phyloP scores from a whole-genome alignment of 1,284 basidiomycete species.

The Sanghuangporus baumii region DNA sequence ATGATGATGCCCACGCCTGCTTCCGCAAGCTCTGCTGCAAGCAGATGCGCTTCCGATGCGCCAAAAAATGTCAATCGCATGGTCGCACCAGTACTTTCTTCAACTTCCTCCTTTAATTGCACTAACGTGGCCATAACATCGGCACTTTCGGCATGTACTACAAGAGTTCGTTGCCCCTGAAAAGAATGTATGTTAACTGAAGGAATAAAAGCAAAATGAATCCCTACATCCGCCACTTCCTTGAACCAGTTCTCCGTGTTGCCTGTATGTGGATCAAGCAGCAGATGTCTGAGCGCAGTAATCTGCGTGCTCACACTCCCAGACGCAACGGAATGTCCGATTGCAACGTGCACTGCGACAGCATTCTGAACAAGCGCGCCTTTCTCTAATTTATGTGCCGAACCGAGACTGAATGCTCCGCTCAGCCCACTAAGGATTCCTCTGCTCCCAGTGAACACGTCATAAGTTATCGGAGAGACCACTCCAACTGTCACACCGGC shows the following conservation, averaged over 20 bases:
- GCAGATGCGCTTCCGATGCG: slow-evolving; percentile 67
- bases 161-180: slow-evolving; percentile 48
- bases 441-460: slow-evolving; percentile 23
- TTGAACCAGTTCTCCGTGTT: slow-evolving; percentile 48
- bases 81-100: slow-evolving; percentile 33
- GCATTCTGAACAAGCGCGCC: slow-evolving; percentile 65
- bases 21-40: slow-evolving; percentile 70
- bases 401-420: slow-evolving; percentile 41
- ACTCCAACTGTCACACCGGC: slow-evolving; percentile 56
- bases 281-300: slow-evolving; percentile 47
- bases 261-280: slow-evolving; percentile 44
- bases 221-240: slow-evolving; percentile 37
- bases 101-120: slow-evolving; percentile 68
- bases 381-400: slow-evolving; percentile 50
- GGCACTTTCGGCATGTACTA: slow-evolving; percentile 53
- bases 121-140: slow-evolving; percentile 79
- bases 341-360: slow-evolving; percentile 66
- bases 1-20: slow-evolving; percentile 75
- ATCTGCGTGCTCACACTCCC: slow-evolving; percentile 14
- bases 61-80: slow-evolving; percentile 62
- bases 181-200: background rate
- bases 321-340: slow-evolving; percentile 40
- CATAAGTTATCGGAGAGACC: slow-evolving; percentile 42
- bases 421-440: slow-evolving; percentile 64
- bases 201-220: slow-evolving; percentile 19